Base-by-base conservation (phyloP, 345 rosid species). In the Hibiscus trionum region DNA sequence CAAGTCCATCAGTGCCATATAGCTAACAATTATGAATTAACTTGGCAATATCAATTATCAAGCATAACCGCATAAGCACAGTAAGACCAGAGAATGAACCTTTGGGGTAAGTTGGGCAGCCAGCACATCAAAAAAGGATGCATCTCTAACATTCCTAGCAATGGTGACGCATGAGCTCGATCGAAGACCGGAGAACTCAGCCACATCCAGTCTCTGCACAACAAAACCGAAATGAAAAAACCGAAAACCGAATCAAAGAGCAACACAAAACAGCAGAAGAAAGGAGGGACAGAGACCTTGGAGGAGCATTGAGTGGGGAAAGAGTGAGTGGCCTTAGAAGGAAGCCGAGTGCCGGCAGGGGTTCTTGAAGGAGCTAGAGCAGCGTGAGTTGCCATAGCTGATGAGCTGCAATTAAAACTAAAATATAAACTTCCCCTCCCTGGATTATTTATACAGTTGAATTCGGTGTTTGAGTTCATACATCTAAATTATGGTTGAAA, bases 321-420 rank as follows among this genome's bases (percentile, higher is more conserved):
- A 66, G 93, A 82, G 82, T 81, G 81, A 33, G 77, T 70, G 66
- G 57, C 72, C 84, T 81, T 90, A 72, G 91, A 87, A 44, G 82
- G 85, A 73, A 88, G 83, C 80, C 86, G 85, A 52, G 89, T 80
- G 65, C 71, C 76, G 69, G 88, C 81, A 3, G 92, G 92, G 75
- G 88, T 79, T 77, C 96, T 89, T 1, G 95, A 85, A 66, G 95
- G 83, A 73, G 97, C 96, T 24, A 94, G 90, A 84, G 95, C 95
- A 80, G 97, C 89, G 77, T 88, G 91, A 70, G 90, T 84, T 73
- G 98, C 95, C 98, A 94, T 94, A 81, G 77, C 55, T 52, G 19
- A 37, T 1, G 66, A 44, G 29, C 15, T 70, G 8, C 52, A 35
- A 33, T 3, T 12, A 57, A 11, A 57, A 70, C 37, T 21, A 57